A percentile compares a stretch with the other conserved stretches of the same genome.
Conservation (phyloP, 345 rosid genomes). For the Alliaria petiolata region DNA sequence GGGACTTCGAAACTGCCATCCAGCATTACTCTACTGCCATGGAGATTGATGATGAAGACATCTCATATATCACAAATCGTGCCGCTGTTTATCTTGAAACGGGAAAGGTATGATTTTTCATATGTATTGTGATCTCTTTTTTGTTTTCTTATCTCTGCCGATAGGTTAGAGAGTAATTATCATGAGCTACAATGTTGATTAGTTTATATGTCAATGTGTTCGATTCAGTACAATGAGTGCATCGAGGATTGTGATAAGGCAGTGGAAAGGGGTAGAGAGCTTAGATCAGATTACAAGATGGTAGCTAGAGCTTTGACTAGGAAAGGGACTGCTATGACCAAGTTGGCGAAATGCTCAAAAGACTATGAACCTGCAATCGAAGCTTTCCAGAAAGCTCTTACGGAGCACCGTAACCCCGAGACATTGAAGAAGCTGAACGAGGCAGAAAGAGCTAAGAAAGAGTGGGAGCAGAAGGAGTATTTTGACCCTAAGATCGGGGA, state of each 20-base stretch:
- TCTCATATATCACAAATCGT: slow-evolving; percentile 77
- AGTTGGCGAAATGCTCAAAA: slow-evolving; percentile 66
- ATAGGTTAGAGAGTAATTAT: no score
- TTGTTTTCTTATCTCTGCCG: no score
- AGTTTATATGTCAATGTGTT: neutral
- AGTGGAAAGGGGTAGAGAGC: slow-evolving; percentile 92
- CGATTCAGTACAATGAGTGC: slow-evolving; percentile 65
- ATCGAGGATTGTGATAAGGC: slow-evolving; percentile 91
- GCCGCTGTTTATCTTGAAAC: slow-evolving; percentile 91
- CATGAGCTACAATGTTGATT: neutral
- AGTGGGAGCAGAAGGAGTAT: slow-evolving; percentile 76
- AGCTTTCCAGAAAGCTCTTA: slow-evolving; percentile 93
- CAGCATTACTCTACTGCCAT: slow-evolving; percentile 66
- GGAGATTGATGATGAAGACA: slow-evolving; percentile 79
- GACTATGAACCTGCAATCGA: slow-evolving; percentile 87
- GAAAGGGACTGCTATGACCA: slow-evolving; percentile 85
- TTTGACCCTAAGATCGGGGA: slow-evolving; percentile 82
- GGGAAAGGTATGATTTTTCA: slow-evolving; percentile 53
- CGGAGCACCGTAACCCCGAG: slow-evolving; percentile 94
- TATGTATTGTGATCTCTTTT: neutral
- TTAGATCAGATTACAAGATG: slow-evolving; percentile 85
- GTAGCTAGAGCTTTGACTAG: slow-evolving; percentile 91
- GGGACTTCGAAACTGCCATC: slow-evolving; percentile 77
- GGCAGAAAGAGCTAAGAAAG: slow-evolving; percentile 84
- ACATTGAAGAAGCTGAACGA: slow-evolving; percentile 83